Evolutionary conservation across 2,329 filamentous ascomycete genomes (phyloP), one percentile per base, ranked within the genome.

Genomic region (Fusarium pseudonygamai): DNA sequence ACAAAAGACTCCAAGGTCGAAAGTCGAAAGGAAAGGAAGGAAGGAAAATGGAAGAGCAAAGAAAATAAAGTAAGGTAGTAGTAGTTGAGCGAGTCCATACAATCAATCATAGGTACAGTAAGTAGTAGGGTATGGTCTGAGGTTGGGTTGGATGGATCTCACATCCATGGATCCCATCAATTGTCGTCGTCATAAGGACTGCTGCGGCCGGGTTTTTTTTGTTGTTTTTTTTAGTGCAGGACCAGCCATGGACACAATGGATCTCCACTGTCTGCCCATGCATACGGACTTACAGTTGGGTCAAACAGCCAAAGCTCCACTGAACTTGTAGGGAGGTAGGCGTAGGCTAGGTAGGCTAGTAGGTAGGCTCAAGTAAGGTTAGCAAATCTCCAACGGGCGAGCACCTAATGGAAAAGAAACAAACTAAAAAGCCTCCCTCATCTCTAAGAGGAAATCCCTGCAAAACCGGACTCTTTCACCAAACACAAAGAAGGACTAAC

Each of bases 101-200:
- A 40, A 55, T 30, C 16, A 43, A 55, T 30, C 16, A 43, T 53
- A 7, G 18, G 36, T 20, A 34, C 28, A 28, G 28, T 30, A 36
- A 15, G 32, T 36, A 26, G 22, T 18, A 32, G 24, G 30, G 47
- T 45, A 40, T 70, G 65, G 67, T 64, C 67, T 65, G 66, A 70
- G 59, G 64, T 67, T 45, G 43, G 62, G 62, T 53, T 67, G 34
- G 60, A 66, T 67, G 34, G 60, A 66, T 66, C 40, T 65, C 60
- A 65, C 40, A 57, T 64, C 59, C 58, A 36, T 42, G 50, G 37
- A 57, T 47, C 62, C 43, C 45, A 39, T 69, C 59, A 69, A 69
- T 64, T 65, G 66, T 69, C 67, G 66, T 69, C 67, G 66, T 69
- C 67, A 69, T 69, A 69, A 69, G 66, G 67, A 64, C 67, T 67